A percentile compares a stretch with the other conserved stretches of the same genome.
phyloP scores from a whole-genome alignment of 257 asterid species.

The Solanum pennellii region DNA sequence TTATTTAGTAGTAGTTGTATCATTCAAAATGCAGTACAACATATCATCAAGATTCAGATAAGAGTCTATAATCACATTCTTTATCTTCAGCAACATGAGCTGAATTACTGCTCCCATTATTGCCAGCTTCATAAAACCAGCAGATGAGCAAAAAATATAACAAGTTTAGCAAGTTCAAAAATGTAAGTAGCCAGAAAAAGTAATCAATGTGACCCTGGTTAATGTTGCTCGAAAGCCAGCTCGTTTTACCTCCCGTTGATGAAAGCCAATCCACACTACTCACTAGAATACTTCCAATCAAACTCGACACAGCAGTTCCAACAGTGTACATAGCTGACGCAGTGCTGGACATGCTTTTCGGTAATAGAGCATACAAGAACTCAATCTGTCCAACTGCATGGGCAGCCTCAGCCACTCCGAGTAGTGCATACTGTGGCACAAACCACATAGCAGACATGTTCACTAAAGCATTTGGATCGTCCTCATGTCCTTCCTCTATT shows the following conservation, averaged over 20 bases:
- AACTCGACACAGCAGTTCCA: constrained; percentile 4
- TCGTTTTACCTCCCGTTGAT: neutral
- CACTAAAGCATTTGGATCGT: neutral
- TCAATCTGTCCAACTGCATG: constrained; percentile 8
- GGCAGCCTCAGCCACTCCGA: constrained; percentile 12
- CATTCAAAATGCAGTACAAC: neutral
- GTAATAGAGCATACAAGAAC: constrained; percentile 9
- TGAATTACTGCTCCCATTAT: neutral
- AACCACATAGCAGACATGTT: constrained; percentile 15
- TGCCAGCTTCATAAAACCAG: neutral
- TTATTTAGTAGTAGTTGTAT: neutral
- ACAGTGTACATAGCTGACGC: constrained; percentile 1
- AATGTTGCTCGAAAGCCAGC: constrained; percentile 17
- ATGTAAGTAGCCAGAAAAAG: constrained; percentile 5
- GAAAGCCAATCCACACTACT: neutral
- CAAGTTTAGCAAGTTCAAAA: constrained; percentile 4
- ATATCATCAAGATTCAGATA: neutral
- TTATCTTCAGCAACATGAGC: neutral
- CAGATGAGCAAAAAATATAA: neutral
- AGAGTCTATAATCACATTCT: neutral
- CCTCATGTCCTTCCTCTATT: neutral
- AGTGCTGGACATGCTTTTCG: constrained; percentile 12
- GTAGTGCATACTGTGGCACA: constrained; percentile 1
- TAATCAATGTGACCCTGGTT: constrained; percentile 14
- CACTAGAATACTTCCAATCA: constrained; percentile 8